These are phyloP conservation scores for Jaapia argillacea DNA, from an alignment of 768 basidiomycete species.

Conservation along the genomic window DNA sequence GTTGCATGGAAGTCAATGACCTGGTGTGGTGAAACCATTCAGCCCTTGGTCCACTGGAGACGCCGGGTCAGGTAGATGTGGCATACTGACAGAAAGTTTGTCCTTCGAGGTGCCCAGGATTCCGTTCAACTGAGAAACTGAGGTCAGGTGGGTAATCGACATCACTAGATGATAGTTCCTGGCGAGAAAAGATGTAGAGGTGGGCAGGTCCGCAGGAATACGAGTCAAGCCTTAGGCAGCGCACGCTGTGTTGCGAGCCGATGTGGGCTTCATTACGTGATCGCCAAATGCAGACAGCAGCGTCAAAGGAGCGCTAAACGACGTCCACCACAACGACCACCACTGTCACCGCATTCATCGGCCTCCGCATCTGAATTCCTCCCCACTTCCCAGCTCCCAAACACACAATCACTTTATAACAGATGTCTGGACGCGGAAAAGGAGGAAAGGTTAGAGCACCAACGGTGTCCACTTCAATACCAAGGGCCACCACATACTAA, in stretches of 20 bases:
- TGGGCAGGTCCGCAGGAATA: neutral
- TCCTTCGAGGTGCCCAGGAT: slow-evolving; percentile 48
- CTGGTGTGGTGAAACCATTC: no score
- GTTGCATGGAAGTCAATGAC: slow-evolving; percentile 84
- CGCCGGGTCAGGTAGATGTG: neutral
- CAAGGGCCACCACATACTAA: slow-evolving; percentile 2
- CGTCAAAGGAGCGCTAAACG: slow-evolving; percentile 4
- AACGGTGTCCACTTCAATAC: slow-evolving; percentile 7
- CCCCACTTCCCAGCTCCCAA: neutral
- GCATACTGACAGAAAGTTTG: slow-evolving; percentile 48
- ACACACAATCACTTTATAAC: neutral
- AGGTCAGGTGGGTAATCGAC: slow-evolving; percentile 55
- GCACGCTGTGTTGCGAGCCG: no score
- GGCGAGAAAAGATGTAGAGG: neutral
- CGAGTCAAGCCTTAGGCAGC: no score
- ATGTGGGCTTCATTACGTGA: no score
- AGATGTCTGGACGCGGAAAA: slow-evolving; percentile 40
- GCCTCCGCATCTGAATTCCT: neutral
- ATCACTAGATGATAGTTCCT: no score
- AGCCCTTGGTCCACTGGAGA: no score
- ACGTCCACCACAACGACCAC: slow-evolving; percentile 9
- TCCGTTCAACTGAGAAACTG: slow-evolving; percentile 50
- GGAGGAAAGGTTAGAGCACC: slow-evolving; percentile 27
- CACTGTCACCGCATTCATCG: neutral
- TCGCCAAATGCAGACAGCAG: no score